A percentile compares a stretch with the other conserved stretches of the same genome.
phyloP scores from a whole-genome alignment of 208 protist genomes.

The Leishmania arabica region DNA sequence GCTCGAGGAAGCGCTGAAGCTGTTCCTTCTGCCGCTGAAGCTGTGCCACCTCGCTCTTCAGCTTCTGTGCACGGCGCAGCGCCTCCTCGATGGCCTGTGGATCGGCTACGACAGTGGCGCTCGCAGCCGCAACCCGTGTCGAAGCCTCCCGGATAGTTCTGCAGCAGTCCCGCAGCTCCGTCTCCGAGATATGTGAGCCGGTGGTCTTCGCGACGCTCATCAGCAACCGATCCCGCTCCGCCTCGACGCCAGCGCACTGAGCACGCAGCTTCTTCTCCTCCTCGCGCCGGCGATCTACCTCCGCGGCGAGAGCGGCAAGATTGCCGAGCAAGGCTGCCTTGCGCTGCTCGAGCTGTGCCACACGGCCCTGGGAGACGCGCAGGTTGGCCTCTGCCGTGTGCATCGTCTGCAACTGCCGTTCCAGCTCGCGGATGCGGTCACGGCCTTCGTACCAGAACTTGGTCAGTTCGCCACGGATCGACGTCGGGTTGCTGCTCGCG shows the following conservation, averaged over 20 bases:
- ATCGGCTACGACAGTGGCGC: slow-evolving; percentile 64
- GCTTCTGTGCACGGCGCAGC: slow-evolving; percentile 58
- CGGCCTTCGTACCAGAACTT: slow-evolving; percentile 76
- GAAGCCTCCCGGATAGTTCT: slow-evolving; percentile 62
- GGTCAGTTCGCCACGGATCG: slow-evolving; percentile 60
- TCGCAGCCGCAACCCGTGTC: slow-evolving; percentile 52
- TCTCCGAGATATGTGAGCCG: slow-evolving; percentile 20
- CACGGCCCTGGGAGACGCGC: slow-evolving; percentile 47
- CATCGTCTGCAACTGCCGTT: slow-evolving; percentile 41
- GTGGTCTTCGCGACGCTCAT: slow-evolving; percentile 28
- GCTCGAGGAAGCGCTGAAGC: slow-evolving; percentile 61
- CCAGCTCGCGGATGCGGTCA: slow-evolving; percentile 50
- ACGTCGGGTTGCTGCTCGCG: slow-evolving; percentile 44
- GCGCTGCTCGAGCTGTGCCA: slow-evolving; percentile 56
- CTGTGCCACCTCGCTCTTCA: slow-evolving; percentile 75
- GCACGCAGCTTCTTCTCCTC: slow-evolving; percentile 61
- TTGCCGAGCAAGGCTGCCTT: slow-evolving; percentile 42
- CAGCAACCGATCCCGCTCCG: slow-evolving; percentile 63
- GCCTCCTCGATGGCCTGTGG: slow-evolving; percentile 60
- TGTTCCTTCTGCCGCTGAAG: slow-evolving; percentile 78
- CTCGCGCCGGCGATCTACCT: slow-evolving; percentile 54
- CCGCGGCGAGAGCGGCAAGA: slow-evolving; percentile 50
- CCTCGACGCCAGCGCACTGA: slow-evolving; percentile 60
- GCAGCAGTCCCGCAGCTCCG: slow-evolving; percentile 50
- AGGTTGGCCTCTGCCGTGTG: slow-evolving; percentile 40